A percentile compares a stretch with the other conserved stretches of the same genome.
Evolutionary conservation across 2,329 filamentous ascomycete species (phyloP).

Genomic region (Zasmidium cellare): DNA sequence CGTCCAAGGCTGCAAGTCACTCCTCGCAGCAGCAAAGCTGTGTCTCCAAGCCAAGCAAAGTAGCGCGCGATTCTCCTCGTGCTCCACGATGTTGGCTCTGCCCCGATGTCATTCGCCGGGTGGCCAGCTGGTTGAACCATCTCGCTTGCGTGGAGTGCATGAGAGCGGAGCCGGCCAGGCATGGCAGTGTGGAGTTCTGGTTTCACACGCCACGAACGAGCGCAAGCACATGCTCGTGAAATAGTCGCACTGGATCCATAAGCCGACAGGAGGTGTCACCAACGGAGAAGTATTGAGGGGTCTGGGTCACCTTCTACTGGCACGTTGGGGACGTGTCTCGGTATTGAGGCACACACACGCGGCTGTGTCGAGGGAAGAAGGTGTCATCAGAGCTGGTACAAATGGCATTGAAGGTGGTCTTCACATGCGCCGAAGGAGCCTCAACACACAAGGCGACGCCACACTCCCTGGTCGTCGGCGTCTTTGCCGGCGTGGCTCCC

Average conservation of each 20-base stretch:
- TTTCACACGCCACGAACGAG: constrained; percentile 4
- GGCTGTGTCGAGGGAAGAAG: background rate
- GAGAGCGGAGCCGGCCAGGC: constrained; percentile 10
- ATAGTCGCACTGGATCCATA: background rate
- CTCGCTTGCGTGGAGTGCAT: constrained; percentile 7
- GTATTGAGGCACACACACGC: constrained; percentile 1
- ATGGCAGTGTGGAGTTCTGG: background rate
- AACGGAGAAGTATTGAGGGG: background rate
- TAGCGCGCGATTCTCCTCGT: background rate
- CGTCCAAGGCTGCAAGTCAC: background rate
- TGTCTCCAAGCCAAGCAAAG: background rate
- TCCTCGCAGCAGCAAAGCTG: background rate
- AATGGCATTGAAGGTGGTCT: background rate
- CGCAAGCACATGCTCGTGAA: constrained; percentile 6
- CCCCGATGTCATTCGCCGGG: background rate
- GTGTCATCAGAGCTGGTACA: background rate
- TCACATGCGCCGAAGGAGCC: constrained; percentile 6
- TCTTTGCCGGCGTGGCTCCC: background rate
- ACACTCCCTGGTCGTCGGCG: background rate
- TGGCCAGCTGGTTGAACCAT: background rate
- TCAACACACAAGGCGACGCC: background rate
- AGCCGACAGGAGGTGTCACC: background rate
- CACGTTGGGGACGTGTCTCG: constrained; percentile 2
- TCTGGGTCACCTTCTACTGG: background rate
- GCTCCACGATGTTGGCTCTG: background rate